Conservation (phyloP, 257 asterid genomes). For the Capsicum baccatum region DNA sequence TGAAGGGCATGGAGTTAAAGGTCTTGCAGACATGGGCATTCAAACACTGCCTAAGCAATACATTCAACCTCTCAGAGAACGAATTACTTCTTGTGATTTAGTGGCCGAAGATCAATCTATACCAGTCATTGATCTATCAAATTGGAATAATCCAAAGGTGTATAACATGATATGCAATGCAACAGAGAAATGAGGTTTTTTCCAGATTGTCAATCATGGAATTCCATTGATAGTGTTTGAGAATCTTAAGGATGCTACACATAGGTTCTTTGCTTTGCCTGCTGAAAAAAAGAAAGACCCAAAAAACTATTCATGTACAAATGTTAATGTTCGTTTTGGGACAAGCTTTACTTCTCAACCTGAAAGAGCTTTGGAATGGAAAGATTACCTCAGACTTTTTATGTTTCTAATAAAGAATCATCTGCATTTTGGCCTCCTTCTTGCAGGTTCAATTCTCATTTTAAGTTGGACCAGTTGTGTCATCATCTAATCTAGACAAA, state of each 20-base stretch:
- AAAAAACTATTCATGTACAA: conserved; percentile 53
- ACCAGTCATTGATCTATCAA: conserved; percentile 56
- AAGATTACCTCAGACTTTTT: conserved; percentile 54
- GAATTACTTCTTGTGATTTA: conserved; percentile 37
- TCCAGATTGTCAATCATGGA: conserved; percentile 62
- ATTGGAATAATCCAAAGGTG: conserved; percentile 43
- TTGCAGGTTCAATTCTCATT: conserved; percentile 26
- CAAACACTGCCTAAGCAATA: conserved; percentile 43
- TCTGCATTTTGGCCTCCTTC: conserved; percentile 30
- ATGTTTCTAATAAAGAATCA: conserved; percentile 37
- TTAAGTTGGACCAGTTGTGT: background rate
- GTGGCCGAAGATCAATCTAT: conserved; percentile 42
- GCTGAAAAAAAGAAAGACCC: conserved; percentile 54
- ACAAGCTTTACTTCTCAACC: conserved; percentile 53
- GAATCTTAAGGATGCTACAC: conserved; percentile 47
- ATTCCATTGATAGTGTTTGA: conserved; percentile 55
- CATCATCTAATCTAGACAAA: background rate
- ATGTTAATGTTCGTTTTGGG: conserved; percentile 45
- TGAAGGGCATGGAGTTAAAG: conserved; percentile 58
- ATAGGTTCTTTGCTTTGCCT: conserved; percentile 51
- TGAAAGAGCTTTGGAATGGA: conserved; percentile 62
- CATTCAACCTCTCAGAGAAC: conserved; percentile 49
- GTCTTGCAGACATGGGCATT: conserved; percentile 50
- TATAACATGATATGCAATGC: conserved; percentile 48
- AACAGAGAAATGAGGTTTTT: conserved; percentile 59